Evolutionary conservation across 495 filamentous ascomycete species (phyloP).

Genomic region (Penicillium arizonense): DNA sequence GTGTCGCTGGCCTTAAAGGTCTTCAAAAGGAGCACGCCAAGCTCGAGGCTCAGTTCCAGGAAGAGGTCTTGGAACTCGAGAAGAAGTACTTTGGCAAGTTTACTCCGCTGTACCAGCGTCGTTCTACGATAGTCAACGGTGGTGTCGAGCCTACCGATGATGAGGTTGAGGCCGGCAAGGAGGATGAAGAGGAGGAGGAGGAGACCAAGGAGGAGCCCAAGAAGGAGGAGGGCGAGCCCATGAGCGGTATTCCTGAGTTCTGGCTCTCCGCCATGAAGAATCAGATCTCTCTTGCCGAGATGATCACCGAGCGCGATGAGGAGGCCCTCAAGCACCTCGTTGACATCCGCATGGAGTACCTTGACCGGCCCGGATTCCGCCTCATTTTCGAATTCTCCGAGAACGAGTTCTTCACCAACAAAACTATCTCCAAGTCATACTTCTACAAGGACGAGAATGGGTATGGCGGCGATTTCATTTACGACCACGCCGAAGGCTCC

Average conservation of each 20-base stretch:
- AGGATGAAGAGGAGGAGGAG: constrained; percentile 62
- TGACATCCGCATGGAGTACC: constrained; percentile 98
- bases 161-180: constrained; percentile 83
- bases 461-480: constrained; percentile 98
- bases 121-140: constrained; percentile 91
- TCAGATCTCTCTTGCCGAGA: constrained; percentile 90
- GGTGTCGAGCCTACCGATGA: constrained; percentile 77
- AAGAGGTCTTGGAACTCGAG: constrained; percentile 95
- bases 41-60: constrained; percentile 96
- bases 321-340: constrained; percentile 83
- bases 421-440: constrained; percentile 96
- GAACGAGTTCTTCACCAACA: constrained; percentile 96
- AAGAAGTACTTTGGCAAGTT: constrained; percentile 99
- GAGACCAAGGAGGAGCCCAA: constrained; percentile 48
- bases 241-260: constrained; percentile 91
- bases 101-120: constrained; percentile 95
- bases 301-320: constrained; percentile 97
- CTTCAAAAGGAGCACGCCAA: constrained; percentile 98
- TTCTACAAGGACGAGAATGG: constrained; percentile 99
- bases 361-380: constrained; percentile 95
- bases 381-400: constrained; percentile 95
- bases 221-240: constrained; percentile 44
- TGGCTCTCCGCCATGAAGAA: constrained; percentile 99
- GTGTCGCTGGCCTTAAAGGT: constrained; percentile 92
- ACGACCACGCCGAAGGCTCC: constrained; percentile 96